Base-by-base conservation (phyloP, 495 filamentous ascomycete genomes). In the Penicillium robsamsonii region DNA sequence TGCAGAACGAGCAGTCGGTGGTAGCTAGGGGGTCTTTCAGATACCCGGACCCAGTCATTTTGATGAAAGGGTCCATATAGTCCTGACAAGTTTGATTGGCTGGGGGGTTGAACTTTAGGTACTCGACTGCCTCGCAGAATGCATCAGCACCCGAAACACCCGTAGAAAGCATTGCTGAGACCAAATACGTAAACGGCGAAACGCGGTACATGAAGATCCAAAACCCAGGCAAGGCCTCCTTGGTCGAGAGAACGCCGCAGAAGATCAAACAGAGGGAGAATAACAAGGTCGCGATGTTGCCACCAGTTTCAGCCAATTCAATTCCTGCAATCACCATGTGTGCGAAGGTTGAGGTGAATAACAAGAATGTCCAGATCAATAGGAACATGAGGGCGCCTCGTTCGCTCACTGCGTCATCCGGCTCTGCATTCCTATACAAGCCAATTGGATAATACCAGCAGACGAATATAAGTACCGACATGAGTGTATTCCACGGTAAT, bases 161-260 rank as follows among this genome's bases (percentile, higher is more conserved):
- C 0, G 77, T 79, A 0, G 86, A 81, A 24, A 90, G 56, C 75
- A 90, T 83, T 20, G 79, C 82, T 20, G 74, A 79, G 11, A 91
- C 81, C 2, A 89, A 72, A 54, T 92, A 91, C 0, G 84, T 88
- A 59, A 91, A 84, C 9, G 89, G 88, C 3, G 84, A 87, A 57
- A 89, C 76, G 40, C 85, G 84, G 69, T 91, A 90, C 84, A 91
- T 88, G 76, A 91, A 91, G 63, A 89, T 88, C 88, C 88, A 92
- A 80, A 91, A 92, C 22, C 80, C 69, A 11, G 87, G 87, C 46
- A 90, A 75, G 2, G 74, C 69, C 1, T 70, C 58, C 0, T 87
- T 85, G 13, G 68, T 79, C 43, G 86, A 84, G 59, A 93, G 82
- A 53, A 91, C 87, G 80, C 85, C 77, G 41, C 77, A 78, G 74